These are phyloP conservation scores for Nematocida minor DNA, from an alignment of 371 early-diverging fungal genomes.

Conservation along the genomic window DNA sequence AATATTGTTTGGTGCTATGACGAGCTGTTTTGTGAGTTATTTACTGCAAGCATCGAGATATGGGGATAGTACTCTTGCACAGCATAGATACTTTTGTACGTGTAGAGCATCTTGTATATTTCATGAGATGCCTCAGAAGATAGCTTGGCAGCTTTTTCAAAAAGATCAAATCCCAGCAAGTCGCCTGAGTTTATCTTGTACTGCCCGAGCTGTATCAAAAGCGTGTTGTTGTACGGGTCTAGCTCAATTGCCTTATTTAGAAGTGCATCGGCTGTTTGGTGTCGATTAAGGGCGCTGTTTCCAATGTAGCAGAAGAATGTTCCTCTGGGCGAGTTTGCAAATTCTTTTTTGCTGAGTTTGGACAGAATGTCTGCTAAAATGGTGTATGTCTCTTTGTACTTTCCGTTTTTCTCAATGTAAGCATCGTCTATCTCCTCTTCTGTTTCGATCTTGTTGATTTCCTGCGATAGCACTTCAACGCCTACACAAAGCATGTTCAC, in stretches of 20 bases:
- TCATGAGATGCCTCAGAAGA: neutral
- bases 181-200: slow-evolving; percentile 5
- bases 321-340: slow-evolving; percentile 13
- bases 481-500: slow-evolving; percentile 32
- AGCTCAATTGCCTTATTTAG: slow-evolving; percentile 6
- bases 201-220: slow-evolving; percentile 17
- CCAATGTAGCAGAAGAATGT: slow-evolving; percentile 38
- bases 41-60: neutral
- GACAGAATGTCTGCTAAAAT: neutral
- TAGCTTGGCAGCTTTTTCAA: slow-evolving; percentile 5
- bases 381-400: neutral
- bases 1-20: too few relatives aligned
- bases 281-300: neutral
- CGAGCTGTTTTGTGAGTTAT: too few relatives aligned
- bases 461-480: slow-evolving; percentile 13
- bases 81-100: slow-evolving; percentile 23
- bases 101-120: neutral
- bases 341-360: neutral
- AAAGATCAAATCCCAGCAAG: neutral
- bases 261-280: neutral
- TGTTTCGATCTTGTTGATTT: neutral
- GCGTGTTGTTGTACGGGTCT: slow-evolving; percentile 24
- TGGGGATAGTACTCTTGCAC: slow-evolving; percentile 31
- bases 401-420: neutral
- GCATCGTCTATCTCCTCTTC: neutral